Evolutionary conservation across 2,329 filamentous ascomycete species (phyloP), one percentile per base, ranked within the genome.

Genomic region (Aspergillus sp.): DNA sequence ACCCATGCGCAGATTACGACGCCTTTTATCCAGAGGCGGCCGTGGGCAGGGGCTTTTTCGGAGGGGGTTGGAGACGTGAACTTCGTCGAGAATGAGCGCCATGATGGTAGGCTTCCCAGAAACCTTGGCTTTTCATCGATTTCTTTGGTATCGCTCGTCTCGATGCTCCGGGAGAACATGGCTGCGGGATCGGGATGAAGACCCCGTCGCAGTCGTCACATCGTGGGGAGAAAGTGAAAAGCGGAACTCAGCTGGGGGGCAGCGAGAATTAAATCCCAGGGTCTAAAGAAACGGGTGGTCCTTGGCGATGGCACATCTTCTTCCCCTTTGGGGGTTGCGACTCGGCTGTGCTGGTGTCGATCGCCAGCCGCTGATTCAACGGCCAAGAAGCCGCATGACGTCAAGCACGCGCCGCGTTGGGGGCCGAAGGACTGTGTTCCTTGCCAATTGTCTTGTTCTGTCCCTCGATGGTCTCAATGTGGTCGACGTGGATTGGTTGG

Each of bases 21-120:
- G 9, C 58, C 61, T 41, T 54, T 61, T 46, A 59, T 57, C 64
- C 64, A 65, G 4, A 28, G 46, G 46, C 54, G 47, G 34, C 19
- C 11, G 23, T 49, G 28, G 30, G 17, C 31, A 4, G 45, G 11
- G 8, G 34, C 13, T 13, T 1, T 13, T 41, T 41, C 34, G 9
- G 34, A 11, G 8, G 34, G 17, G 11, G 9, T 15, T 3, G 34
- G 4, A 9, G 19, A 4, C 19, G 30, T 15, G 17, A 45, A 1
- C 11, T 49, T 49, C 3, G 41, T 4, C 5, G 54, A 56, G 43
- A 19, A 15, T 2, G 43, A 19, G 9, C 11, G 45, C 54, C 54
- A 56, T 56, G 43, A 34, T 47, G 25, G 13, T 25, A 48, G 19
- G 9, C 9, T 13, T 25, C 43, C 48, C 3, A 28, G 3, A 11